These are phyloP conservation scores for Thelonectria blattea DNA, from an alignment of 2,329 filamentous ascomycete species.

Conservation along the genomic window DNA sequence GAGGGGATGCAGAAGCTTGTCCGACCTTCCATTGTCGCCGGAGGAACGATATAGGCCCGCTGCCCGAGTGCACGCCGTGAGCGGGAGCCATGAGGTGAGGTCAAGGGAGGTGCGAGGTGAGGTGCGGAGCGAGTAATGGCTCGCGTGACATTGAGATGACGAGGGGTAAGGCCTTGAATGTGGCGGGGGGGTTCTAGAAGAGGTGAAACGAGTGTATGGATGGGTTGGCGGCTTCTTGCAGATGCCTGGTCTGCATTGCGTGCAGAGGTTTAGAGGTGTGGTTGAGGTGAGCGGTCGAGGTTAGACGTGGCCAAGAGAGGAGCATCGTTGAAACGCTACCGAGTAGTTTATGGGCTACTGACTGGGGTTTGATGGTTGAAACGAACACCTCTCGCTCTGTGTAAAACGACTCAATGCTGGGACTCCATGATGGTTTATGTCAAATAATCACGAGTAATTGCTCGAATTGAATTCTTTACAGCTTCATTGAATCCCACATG, in stretches of 20 bases:
- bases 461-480: background rate
- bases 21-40: slow-evolving; percentile 56
- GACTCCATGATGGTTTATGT: background rate
- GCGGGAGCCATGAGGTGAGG: slow-evolving; percentile 36
- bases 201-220: background rate
- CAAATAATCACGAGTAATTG: no score
- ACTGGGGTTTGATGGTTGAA: no score
- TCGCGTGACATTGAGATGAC: slow-evolving; percentile 24
- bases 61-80: slow-evolving; percentile 25
- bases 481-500: background rate
- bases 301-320: background rate
- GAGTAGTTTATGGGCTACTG: background rate
- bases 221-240: background rate
- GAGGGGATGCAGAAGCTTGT: background rate
- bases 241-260: no score
- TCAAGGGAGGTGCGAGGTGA: slow-evolving; percentile 1
- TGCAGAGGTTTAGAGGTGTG: no score
- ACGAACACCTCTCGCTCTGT: no score
- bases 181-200: background rate
- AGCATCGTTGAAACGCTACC: background rate
- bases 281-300: background rate
- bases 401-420: no score
- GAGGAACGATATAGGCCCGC: slow-evolving; percentile 39
- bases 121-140: slow-evolving; percentile 1
- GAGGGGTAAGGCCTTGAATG: slow-evolving; percentile 3